phyloP scores from a whole-genome alignment of 2,329 filamentous ascomycete species.

The Atkinsonella hypoxylon region DNA sequence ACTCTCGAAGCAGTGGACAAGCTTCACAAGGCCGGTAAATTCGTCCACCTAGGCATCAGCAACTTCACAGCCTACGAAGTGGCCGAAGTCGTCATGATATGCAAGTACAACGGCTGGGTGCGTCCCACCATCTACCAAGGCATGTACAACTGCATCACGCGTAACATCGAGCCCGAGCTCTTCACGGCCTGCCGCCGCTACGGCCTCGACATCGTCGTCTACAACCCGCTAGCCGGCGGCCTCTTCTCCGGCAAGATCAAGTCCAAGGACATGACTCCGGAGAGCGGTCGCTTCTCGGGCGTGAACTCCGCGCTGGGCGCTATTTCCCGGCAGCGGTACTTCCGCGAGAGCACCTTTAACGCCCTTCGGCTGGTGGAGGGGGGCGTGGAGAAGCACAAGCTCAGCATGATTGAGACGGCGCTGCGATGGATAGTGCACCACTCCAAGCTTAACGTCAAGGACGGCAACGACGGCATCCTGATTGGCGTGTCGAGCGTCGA shows the following conservation, averaged over 20 bases:
- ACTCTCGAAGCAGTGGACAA: constrained; percentile 68
- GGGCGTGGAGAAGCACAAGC: constrained; percentile 52
- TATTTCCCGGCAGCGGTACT: constrained; percentile 58
- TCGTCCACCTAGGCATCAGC: constrained; percentile 65
- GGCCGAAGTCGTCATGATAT: constrained; percentile 70
- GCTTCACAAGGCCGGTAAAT: constrained; percentile 77
- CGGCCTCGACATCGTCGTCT: constrained; percentile 66
- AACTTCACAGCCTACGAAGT: constrained; percentile 86
- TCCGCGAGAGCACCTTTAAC: constrained; percentile 50
- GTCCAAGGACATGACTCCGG: constrained; percentile 46
- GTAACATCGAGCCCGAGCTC: constrained; percentile 63
- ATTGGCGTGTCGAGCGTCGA: constrained; percentile 45
- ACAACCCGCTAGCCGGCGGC: constrained; percentile 73
- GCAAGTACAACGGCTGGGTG: constrained; percentile 70
- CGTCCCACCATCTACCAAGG: constrained; percentile 75
- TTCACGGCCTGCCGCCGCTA: constrained; percentile 63
- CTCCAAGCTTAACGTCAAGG: constrained; percentile 41
- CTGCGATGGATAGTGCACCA: constrained; percentile 66
- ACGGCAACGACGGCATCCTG: constrained; percentile 46
- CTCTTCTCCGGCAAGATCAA: constrained; percentile 73
- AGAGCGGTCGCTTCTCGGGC: constrained; percentile 59
- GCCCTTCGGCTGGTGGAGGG: constrained; percentile 58
- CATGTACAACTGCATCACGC: constrained; percentile 76
- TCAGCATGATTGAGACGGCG: constrained; percentile 62
- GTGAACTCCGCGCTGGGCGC: constrained; percentile 35